Evolutionary conservation across 2,329 filamentous ascomycete genomes (phyloP), one percentile per base, ranked within the genome.

Genomic region (Didymella glomerata): DNA sequence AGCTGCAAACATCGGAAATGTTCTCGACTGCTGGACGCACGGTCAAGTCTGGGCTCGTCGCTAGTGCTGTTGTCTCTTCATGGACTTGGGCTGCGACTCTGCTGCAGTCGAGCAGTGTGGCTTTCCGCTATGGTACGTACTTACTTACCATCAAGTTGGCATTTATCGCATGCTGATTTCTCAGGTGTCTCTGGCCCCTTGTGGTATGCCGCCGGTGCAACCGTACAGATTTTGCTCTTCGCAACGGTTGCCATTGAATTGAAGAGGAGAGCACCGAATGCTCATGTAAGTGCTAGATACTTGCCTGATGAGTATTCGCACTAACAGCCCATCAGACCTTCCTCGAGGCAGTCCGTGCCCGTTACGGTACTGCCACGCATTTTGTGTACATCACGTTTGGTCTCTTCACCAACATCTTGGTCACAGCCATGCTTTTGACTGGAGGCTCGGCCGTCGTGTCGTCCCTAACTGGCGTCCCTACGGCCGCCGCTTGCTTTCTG

Each of bases 391-490:
- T 93, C 61, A 82, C 88, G 1, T 96, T 96, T 63, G 92, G 90
- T 22, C 80, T 95, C 6, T 88, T 91, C 77, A 96, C 92, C 32
- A 79, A 95, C 71, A 90, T 95, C 41, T 83, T 96, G 2, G 93
- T 97, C n/a, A 94, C 92, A 2, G 87, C 92, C 47, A 96, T 96
- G 92, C 80, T 97, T 41, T 85, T 97, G 60, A 92, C 92, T 24
- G 93, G 93, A 55, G 93, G 92, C 46, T 88, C 88, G 1, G 90
- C 90, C 2, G 93, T 93, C 16, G 67, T 75, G 11, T 66, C 66
- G 9, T 69, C 69, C 10, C 3, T 71, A 6, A 73, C 90, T 1
- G 90, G 90, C 32, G 88, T 93, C 70, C 85, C 86, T 36, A 92
- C 90, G 11, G 88, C 89, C 8, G 93, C 92, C 0, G 92, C 91